Conservation (phyloP, 1,284 basidiomycete genomes). For the Rhodotorula mucilaginosa region DNA sequence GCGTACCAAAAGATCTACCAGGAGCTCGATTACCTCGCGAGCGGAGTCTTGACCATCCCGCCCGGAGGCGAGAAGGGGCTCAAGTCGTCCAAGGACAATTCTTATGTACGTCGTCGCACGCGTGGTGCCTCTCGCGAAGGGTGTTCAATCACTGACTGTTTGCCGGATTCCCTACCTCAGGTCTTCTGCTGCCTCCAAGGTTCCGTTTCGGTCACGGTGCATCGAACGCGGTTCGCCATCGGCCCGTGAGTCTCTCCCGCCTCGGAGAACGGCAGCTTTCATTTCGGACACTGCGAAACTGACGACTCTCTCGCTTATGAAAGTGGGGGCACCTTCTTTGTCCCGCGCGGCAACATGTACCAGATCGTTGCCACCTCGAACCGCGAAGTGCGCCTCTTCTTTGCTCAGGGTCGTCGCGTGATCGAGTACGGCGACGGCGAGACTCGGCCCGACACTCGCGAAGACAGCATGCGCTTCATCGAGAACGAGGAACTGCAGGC, state of each 20-base stretch:
- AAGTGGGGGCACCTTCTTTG: conserved; percentile 26
- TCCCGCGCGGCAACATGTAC: conserved; percentile 74
- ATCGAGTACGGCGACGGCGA: conserved; percentile 29
- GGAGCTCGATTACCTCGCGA: conserved; percentile 86
- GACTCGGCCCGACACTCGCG: conserved; percentile 23
- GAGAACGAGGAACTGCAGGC: conserved; percentile 5
- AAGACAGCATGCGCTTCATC: conserved; percentile 18
- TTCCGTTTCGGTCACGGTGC: conserved; percentile 77
- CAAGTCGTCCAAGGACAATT: conserved; percentile 89
- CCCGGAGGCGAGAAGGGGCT: conserved; percentile 73
- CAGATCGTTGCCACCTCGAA: conserved; percentile 81
- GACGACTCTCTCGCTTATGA: neutral
- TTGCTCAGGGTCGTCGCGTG: conserved; percentile 62
- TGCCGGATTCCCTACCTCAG: conserved; percentile 52
- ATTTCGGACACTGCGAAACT: neutral
- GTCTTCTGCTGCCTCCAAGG: conserved; percentile 85
- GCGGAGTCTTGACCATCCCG: conserved; percentile 80
- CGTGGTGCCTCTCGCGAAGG: too few species aligned
- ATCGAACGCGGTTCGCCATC: conserved; percentile 73
- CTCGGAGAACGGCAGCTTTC: too few species aligned
- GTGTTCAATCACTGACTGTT: neutral
- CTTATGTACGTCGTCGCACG: conserved; percentile 67
- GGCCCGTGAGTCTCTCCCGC: conserved; percentile 64
- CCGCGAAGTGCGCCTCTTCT: conserved; percentile 79
- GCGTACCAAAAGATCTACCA: conserved; percentile 90